Evolutionary conservation across 495 filamentous ascomycete genomes (phyloP), one percentile per base, ranked within the genome.

Genomic region (Tirmania nivea): DNA sequence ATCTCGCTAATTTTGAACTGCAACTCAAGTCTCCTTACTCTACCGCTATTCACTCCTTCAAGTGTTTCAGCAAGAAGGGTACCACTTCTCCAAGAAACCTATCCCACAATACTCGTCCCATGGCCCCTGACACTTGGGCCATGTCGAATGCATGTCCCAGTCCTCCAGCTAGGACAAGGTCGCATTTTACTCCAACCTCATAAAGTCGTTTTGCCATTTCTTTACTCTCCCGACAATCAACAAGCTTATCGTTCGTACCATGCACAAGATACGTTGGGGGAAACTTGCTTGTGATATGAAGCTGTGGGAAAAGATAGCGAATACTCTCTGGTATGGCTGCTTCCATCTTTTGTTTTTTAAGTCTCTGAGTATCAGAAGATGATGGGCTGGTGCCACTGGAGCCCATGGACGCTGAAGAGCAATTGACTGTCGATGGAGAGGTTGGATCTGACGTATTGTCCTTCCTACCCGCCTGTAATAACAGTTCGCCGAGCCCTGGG

Each of bases 241-340:
- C 65, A 8, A 65, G 56, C 49, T 59, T 59, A 53, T 69, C 67
- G 1, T 55, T 54, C 10, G 51, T 58, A 0, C 67, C 66, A 53
- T 69, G 67, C 31, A 69, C 59, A 45, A 69, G 56, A 19, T 66
- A 57, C 4, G 64, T 60, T 0, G 67, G 65, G 10, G 67, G 65
- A 48, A 69, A 63, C 5, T 58, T 35, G 25, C 34, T 52, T n/a
- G 35, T 55, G 14, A 69, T 58, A 35, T 69, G 66, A 4, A 59
- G 50, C 55, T 69, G 65, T 31, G 67, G 51, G 25, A 69, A 59
- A 6, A 53, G 59, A 0, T 34, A 39, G 51, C 57, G 57, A 45
- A 67, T 19, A 10, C 58, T 48, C 37, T 54, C 50, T 0, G 65
- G 65, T 14, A 66, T 20, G 8, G 35, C 34, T 12, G 21, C 53